Evolutionary conservation across 371 early-diverging fungal species (phyloP).

Genomic region (Mortierella sp.): DNA sequence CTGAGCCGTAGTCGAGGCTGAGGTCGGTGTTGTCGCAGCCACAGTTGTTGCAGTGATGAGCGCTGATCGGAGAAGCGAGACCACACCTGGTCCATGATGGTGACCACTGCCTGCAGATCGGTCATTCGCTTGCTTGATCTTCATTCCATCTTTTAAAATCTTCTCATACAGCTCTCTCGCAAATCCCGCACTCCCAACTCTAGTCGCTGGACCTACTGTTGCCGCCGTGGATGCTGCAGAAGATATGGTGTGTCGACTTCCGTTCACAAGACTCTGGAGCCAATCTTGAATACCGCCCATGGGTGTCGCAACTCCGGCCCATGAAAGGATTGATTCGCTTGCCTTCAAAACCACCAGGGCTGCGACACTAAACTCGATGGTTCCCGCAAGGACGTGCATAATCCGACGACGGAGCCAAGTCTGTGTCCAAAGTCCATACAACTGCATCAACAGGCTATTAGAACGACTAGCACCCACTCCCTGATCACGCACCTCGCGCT

Average conservation of each 20-base stretch:
- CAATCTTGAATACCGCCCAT: constrained; percentile 22
- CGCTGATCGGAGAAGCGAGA: too few species aligned
- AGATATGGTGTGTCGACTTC: too few species aligned
- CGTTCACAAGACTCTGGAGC: constrained; percentile 31
- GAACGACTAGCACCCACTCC: constrained; percentile 38
- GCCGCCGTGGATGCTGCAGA: constrained; percentile 4
- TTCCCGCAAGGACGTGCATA: constrained; percentile 43
- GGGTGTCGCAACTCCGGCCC: constrained; percentile 24
- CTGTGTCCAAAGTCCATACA: constrained; percentile 47
- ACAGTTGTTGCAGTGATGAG: background rate
- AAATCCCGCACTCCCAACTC: constrained; percentile 8
- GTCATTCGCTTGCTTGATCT: constrained; percentile 9
- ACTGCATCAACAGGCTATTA: constrained; percentile 32
- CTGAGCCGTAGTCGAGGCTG: constrained; percentile 8
- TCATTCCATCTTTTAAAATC: constrained; percentile 31
- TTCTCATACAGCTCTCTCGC: constrained; percentile 46
- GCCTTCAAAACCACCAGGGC: constrained; percentile 36
- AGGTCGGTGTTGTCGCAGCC: constrained; percentile 11
- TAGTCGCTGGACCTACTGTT: background rate
- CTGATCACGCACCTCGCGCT: constrained; percentile 3
- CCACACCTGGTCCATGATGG: too few species aligned
- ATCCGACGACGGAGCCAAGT: constrained; percentile 38
- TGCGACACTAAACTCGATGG: constrained; percentile 29
- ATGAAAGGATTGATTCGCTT: constrained; percentile 17
- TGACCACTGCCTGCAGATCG: too few species aligned